Conservation (phyloP, 257 asterid genomes). For the Pogostemon cablin region DNA sequence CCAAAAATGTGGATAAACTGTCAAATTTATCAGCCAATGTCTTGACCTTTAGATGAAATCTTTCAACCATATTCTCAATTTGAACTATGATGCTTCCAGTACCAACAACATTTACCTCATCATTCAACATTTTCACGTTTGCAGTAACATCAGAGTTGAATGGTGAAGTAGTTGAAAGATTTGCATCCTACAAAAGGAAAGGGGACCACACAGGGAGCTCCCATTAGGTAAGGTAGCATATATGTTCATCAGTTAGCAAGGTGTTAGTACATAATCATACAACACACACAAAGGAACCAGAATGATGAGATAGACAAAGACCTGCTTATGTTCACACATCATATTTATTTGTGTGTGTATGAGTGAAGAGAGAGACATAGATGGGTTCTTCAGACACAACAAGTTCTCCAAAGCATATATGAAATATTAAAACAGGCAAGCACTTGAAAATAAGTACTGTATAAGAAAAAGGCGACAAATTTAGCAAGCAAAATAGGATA, state of each 20-base stretch:
- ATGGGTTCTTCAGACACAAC: slow-evolving; percentile 1
- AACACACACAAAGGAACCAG: slow-evolving; percentile 9
- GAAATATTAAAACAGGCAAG: background rate
- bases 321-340: background rate
- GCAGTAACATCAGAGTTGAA: slow-evolving; percentile 39
- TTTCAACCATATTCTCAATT: slow-evolving; percentile 62
- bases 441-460: slow-evolving; percentile 16
- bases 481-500: slow-evolving; percentile 1
- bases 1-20: slow-evolving; percentile 53
- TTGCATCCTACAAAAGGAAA: slow-evolving; percentile 60
- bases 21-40: slow-evolving; percentile 60
- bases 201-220: slow-evolving; percentile 30
- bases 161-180: slow-evolving; percentile 48
- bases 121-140: slow-evolving; percentile 45
- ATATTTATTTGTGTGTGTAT: background rate
- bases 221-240: slow-evolving; percentile 32
- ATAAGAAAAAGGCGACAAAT: background rate
- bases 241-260: slow-evolving; percentile 17
- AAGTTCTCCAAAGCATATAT: background rate
- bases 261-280: slow-evolving; percentile 13
- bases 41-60: slow-evolving; percentile 64
- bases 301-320: background rate
- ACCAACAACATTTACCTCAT: slow-evolving; percentile 53
- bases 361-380: slow-evolving; percentile 15
- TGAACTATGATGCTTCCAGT: slow-evolving; percentile 50